A percentile compares a stretch with the other conserved stretches of the same genome.
These are phyloP conservation scores for Ambrosia artemisiifolia DNA, from an alignment of 129 eudicot genomes.

Conservation along the genomic window DNA sequence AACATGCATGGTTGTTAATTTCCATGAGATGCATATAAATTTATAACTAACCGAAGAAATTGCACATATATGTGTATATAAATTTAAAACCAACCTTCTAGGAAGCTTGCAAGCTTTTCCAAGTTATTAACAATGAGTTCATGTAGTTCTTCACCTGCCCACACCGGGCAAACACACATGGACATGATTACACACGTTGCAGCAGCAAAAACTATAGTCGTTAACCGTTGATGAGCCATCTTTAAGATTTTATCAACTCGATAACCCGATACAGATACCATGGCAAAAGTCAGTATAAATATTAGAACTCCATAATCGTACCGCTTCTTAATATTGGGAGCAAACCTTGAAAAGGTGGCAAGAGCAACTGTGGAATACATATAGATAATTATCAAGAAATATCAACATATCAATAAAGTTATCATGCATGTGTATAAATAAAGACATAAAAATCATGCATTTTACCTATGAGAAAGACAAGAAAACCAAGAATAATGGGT, in stretches of 20 bases:
- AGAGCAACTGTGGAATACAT: conserved; percentile 38
- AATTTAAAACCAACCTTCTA: conserved; percentile 52
- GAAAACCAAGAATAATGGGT: conserved; percentile 50
- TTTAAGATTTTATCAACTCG: conserved; percentile 59
- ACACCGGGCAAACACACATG: conserved; percentile 64
- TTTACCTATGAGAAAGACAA: conserved; percentile 66
- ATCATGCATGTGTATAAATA: not conserved
- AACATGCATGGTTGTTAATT: not conserved
- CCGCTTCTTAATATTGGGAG: conserved; percentile 59
- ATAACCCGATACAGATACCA: conserved; percentile 68
- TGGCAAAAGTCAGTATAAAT: conserved; percentile 67
- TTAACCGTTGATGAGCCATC: conserved; percentile 56
- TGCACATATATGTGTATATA: too few species aligned
- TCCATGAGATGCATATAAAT: not conserved
- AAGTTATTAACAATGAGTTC: conserved; percentile 40
- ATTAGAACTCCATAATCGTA: conserved; percentile 84
- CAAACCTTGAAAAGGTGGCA: conserved; percentile 62
- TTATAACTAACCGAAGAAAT: not conserved
- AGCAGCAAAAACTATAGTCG: conserved; percentile 63
- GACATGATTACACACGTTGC: conserved; percentile 58
- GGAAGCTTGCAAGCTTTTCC: conserved; percentile 57
- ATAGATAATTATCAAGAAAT: not conserved
- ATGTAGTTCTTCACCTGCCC: conserved; percentile 94
- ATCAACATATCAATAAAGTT: not conserved
- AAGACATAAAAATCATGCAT: not conserved